Evolutionary conservation across 2,329 filamentous ascomycete species (phyloP).

Genomic region (Alternaria consortialis): DNA sequence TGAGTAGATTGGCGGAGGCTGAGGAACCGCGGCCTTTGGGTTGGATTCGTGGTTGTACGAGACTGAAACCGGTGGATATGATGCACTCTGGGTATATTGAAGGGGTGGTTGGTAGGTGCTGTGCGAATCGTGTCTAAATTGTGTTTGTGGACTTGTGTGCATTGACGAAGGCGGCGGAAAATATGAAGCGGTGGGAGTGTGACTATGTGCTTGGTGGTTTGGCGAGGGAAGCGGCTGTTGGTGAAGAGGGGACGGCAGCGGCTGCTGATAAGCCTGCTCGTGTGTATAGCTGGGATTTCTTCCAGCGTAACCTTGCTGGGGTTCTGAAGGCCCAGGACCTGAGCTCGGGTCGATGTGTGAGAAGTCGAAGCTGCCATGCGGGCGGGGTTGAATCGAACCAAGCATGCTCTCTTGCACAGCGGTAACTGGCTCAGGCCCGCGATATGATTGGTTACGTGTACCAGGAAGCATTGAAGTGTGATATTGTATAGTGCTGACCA

Average conservation of each 20-base stretch:
- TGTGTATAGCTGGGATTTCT: constrained; percentile 31
- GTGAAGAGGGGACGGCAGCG: constrained; percentile 43
- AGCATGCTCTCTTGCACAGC: constrained; percentile 33
- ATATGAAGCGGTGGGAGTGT: constrained; percentile 43
- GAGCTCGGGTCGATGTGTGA: constrained; percentile 27
- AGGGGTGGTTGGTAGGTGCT: constrained; percentile 29
- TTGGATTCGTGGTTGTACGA: constrained; percentile 35
- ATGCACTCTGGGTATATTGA: constrained; percentile 33
- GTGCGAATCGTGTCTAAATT: constrained; percentile 34
- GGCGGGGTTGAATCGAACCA: constrained; percentile 42
- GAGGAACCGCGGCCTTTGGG: constrained; percentile 31
- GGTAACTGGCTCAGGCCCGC: constrained; percentile 18
- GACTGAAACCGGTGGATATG: constrained; percentile 39
- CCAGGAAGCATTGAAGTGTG: constrained; percentile 52
- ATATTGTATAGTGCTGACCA: constrained; percentile 49
- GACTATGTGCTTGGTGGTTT: constrained; percentile 40
- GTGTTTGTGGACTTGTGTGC: constrained; percentile 33
- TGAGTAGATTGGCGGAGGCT: constrained; percentile 33
- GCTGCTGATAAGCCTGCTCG: constrained; percentile 40
- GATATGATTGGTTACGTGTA: constrained; percentile 34
- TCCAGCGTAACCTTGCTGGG: constrained; percentile 27
- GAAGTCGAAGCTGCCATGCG: constrained; percentile 40
- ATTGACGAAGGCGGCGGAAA: constrained; percentile 44
- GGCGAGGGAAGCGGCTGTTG: constrained; percentile 39
- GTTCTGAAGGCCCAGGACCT: constrained; percentile 16